phyloP scores from a whole-genome alignment of 2,329 filamentous ascomycete genomes.

The Aureobasidium sp. region DNA sequence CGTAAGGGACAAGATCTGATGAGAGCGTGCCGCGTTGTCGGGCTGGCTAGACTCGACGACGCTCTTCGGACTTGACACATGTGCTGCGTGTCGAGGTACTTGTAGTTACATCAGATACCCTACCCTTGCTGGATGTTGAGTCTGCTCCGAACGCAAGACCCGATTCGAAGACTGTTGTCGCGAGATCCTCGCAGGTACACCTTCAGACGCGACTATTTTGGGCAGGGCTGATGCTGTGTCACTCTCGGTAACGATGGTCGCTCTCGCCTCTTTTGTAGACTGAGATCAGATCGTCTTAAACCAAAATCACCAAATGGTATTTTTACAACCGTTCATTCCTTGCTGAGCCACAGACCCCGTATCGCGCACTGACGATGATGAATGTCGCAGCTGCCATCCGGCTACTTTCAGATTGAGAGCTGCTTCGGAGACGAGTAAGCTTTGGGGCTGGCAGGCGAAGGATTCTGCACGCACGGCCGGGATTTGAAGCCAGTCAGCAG shows the following conservation, averaged over 20 bases:
- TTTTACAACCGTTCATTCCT: slow-evolving; percentile 1
- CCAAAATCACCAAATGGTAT: not conserved
- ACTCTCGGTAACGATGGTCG: slow-evolving; percentile 3
- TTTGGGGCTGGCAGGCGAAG: slow-evolving; percentile 10
- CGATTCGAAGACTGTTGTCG: slow-evolving; percentile 6
- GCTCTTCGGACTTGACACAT: not conserved
- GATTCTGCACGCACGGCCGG: slow-evolving; percentile 13
- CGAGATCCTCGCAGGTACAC: not conserved
- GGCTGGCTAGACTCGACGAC: not conserved
- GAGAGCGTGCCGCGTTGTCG: not conserved
- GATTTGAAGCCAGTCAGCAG: slow-evolving; percentile 11
- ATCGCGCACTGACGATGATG: slow-evolving; percentile 6
- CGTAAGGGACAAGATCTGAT: not conserved
- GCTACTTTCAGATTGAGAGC: not conserved
- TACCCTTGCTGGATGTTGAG: slow-evolving; percentile 1
- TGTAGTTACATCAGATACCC: slow-evolving; percentile 5
- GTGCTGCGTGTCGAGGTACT: not conserved
- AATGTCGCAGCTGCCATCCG: not conserved
- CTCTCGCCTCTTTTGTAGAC: not conserved
- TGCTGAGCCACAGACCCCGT: not conserved
- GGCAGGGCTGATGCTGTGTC: slow-evolving; percentile 1
- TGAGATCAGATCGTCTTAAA: not conserved
- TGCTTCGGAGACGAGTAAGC: not conserved
- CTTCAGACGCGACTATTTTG: slow-evolving; percentile 10
- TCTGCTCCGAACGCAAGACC: not conserved